These are phyloP conservation scores for Castanopsis chinensis DNA, from an alignment of 306 rosid species.

Conservation along the genomic window DNA sequence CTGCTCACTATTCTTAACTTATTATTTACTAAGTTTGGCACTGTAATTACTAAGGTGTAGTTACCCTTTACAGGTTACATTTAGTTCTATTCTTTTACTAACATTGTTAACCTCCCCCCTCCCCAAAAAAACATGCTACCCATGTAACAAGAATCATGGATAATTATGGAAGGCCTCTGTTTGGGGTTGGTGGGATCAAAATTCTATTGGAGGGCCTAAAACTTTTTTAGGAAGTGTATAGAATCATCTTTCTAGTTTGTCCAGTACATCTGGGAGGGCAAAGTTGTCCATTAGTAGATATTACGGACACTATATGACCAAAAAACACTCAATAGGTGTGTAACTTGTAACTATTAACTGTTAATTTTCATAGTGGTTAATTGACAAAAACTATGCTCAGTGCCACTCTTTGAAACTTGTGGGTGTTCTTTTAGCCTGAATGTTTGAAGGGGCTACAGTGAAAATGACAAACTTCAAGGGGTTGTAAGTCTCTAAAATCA, in stretches of 20 bases:
- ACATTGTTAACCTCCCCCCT: too few relatives aligned
- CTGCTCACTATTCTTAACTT: slow-evolving; percentile 9
- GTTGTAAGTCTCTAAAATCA: neutral
- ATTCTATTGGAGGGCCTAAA: too few relatives aligned
- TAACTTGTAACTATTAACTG: neutral
- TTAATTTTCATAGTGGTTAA: neutral
- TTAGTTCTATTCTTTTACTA: slow-evolving; percentile 26
- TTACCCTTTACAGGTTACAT: slow-evolving; percentile 26
- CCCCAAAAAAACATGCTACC: neutral
- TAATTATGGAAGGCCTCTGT: too few relatives aligned
- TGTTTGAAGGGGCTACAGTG: neutral
- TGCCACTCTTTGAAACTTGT: neutral
- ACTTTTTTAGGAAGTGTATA: too few relatives aligned
- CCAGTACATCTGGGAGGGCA: too few relatives aligned
- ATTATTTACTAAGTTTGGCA: slow-evolving; percentile 30
- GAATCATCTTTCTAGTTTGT: too few relatives aligned
- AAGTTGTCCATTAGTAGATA: neutral
- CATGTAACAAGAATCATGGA: too few relatives aligned
- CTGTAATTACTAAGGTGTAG: slow-evolving; percentile 30
- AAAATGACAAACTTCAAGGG: neutral
- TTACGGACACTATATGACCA: neutral
- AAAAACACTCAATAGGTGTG: neutral
- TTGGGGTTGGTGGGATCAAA: too few relatives aligned
- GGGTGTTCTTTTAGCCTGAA: neutral
- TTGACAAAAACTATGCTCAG: neutral